Evolutionary conservation across 2,329 filamentous ascomycete species (phyloP).

Genomic region (Arthrobotrys conoides): DNA sequence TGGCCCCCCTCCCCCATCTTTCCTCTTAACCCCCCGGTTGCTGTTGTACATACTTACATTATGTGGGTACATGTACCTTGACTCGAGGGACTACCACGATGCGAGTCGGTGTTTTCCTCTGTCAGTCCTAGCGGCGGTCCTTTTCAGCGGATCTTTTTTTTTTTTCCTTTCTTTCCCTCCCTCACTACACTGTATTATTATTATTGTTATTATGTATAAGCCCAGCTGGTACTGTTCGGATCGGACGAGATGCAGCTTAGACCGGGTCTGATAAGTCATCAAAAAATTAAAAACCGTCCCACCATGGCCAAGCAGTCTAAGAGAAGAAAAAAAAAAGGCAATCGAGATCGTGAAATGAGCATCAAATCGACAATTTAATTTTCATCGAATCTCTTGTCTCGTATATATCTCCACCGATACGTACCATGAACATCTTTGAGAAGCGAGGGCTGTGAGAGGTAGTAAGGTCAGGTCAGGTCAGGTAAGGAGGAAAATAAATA

Average conservation of each 20-base stretch:
- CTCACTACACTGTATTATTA: too few species aligned
- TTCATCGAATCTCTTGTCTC: neutral
- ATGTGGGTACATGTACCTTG: neutral
- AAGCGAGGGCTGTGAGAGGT: too few species aligned
- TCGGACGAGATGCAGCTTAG: conserved; percentile 33
- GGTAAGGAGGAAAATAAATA: neutral
- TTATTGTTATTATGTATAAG: neutral
- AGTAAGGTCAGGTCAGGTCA: neutral
- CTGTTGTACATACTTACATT: too few species aligned
- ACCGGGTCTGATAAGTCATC: conserved; percentile 56
- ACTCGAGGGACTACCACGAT: too few species aligned
- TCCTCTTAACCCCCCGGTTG: neutral
- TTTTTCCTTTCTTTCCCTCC: too few species aligned
- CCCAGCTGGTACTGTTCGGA: conserved; percentile 26
- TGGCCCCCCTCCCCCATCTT: neutral
- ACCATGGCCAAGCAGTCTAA: neutral
- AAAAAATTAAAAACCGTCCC: conserved; percentile 40
- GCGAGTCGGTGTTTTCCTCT: conserved; percentile 29
- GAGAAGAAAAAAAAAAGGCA: too few species aligned
- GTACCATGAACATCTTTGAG: too few species aligned
- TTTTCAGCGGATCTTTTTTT: conserved; percentile 29
- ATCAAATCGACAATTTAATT: conserved; percentile 24
- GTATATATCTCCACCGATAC: neutral
- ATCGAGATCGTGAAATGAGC: conserved; percentile 39
- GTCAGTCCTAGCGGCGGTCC: neutral